These are phyloP conservation scores for Phascolomyces articulosus DNA, from an alignment of 371 early-diverging fungal species.

Conservation along the genomic window DNA sequence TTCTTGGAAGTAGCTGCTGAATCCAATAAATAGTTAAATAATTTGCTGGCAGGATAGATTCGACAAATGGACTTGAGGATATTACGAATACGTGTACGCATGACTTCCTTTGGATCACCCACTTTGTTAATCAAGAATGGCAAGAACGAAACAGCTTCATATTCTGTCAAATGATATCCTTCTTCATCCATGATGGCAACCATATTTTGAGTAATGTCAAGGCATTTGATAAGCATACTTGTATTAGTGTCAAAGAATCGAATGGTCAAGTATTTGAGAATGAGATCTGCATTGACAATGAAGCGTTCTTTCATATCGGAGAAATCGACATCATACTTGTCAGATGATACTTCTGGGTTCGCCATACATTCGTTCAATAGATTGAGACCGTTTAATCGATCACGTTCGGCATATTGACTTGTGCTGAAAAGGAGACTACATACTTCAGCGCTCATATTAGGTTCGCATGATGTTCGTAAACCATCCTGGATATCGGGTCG, in stretches of 20 bases:
- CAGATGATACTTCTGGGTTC: slow-evolving; percentile 38
- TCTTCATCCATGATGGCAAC: slow-evolving; percentile 63
- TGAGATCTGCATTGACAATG: slow-evolving; percentile 72
- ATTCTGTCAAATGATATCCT: slow-evolving; percentile 69
- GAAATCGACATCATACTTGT: slow-evolving; percentile 51
- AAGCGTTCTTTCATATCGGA: slow-evolving; percentile 56
- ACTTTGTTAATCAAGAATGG: slow-evolving; percentile 79
- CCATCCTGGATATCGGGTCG: slow-evolving; percentile 72
- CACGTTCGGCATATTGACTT: slow-evolving; percentile 84
- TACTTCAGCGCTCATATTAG: slow-evolving; percentile 62
- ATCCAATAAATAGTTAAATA: slow-evolving; percentile 72
- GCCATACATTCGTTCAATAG: slow-evolving; percentile 69
- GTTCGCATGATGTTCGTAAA: slow-evolving; percentile 61
- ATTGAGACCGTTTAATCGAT: slow-evolving; percentile 67
- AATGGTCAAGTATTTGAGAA: slow-evolving; percentile 84
- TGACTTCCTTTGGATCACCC: slow-evolving; percentile 85
- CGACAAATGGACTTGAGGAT: slow-evolving; percentile 66
- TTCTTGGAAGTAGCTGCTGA: slow-evolving; percentile 77
- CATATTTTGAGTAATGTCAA: slow-evolving; percentile 80
- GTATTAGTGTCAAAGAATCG: slow-evolving; percentile 92
- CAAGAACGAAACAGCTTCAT: slow-evolving; percentile 79
- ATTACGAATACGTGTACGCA: slow-evolving; percentile 69
- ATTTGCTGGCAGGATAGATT: slow-evolving; percentile 82
- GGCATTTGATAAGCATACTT: slow-evolving; percentile 76
- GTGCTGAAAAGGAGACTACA: slow-evolving; percentile 72